phyloP scores from a whole-genome alignment of 2,329 filamentous ascomycete genomes.

The Beauveria sp. region DNA sequence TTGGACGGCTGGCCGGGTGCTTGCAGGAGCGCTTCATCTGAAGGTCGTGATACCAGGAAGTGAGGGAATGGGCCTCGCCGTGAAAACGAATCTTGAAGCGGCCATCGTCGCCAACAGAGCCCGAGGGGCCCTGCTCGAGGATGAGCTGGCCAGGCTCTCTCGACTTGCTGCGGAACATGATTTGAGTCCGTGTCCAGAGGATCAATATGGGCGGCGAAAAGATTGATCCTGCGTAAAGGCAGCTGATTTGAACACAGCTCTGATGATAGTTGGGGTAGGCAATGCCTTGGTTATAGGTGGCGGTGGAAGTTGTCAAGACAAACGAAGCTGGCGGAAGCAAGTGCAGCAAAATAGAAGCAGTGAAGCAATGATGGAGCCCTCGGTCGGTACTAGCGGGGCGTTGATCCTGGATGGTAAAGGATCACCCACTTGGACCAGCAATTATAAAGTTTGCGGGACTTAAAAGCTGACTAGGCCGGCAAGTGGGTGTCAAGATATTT shows the following conservation, averaged over 20 bases:
- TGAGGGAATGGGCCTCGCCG: not conserved
- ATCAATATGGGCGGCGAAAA: too few relatives aligned
- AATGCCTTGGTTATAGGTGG: not conserved
- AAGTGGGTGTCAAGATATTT: too few relatives aligned
- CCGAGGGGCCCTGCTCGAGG: conserved; percentile 12
- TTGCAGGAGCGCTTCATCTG: conserved; percentile 6
- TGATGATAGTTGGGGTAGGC: too few relatives aligned
- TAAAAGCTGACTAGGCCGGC: too few relatives aligned
- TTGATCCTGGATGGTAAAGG: too few relatives aligned
- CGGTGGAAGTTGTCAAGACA: not conserved
- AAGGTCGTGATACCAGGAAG: conserved; percentile 2
- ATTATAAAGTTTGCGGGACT: too few relatives aligned
- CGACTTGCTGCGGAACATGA: conserved; percentile 14
- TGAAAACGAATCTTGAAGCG: conserved; percentile 17
- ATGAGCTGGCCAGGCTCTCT: conserved; percentile 15
- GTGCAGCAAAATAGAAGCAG: not conserved
- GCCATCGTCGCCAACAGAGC: conserved; percentile 16
- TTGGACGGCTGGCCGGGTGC: not conserved
- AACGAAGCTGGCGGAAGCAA: not conserved
- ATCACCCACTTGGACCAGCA: too few relatives aligned
- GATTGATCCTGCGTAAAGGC: not conserved
- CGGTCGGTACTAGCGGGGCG: too few relatives aligned
- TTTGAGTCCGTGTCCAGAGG: not conserved
- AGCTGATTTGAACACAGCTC: not conserved
- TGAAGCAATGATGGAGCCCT: not conserved